A percentile compares a stretch with the other conserved stretches of the same genome.
Conservation (phyloP, 257 asterid species). For the Striga asiatica region DNA sequence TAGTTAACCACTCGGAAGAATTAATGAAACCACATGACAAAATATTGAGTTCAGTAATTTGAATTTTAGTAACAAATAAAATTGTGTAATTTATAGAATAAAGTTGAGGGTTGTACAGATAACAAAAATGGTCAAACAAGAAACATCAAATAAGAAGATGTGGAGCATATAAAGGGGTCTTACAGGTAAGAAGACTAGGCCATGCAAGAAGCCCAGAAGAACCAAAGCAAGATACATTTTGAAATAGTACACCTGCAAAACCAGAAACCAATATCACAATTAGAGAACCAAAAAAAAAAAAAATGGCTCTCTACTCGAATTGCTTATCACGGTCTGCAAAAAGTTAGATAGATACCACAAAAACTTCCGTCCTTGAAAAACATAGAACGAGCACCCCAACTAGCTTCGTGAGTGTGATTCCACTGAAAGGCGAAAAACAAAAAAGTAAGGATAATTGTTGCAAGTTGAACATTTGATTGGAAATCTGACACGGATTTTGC, state of each 20-base stretch:
- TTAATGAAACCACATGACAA: background rate
- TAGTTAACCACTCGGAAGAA: background rate
- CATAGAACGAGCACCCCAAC: constrained; percentile 93
- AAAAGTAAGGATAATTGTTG: background rate
- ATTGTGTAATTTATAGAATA: too few relatives aligned
- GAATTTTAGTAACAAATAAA: too few relatives aligned
- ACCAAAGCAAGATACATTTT: constrained; percentile 90
- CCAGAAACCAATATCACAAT: background rate
- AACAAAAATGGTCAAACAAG: too few relatives aligned
- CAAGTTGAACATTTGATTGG: background rate
- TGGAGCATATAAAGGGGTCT: constrained; percentile 18
- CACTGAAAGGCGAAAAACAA: constrained; percentile 38
- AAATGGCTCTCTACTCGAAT: background rate
- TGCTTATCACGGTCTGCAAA: background rate
- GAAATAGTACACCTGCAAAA: constrained; percentile 87
- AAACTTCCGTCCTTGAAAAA: constrained; percentile 86
- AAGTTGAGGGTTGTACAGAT: too few relatives aligned
- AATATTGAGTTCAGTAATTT: background rate
- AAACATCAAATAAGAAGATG: background rate
- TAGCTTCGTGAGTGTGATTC: constrained; percentile 94
- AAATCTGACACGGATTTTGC: too few relatives aligned
- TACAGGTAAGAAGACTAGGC: constrained; percentile 82
- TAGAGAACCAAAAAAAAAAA: background rate
- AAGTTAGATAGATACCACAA: constrained; percentile 56
- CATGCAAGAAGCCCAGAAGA: constrained; percentile 85